Evolutionary conservation across 108 stramenopile species (phyloP), one percentile per base, ranked within the genome.

Genomic region (Hondaea fermentalgiana): DNA sequence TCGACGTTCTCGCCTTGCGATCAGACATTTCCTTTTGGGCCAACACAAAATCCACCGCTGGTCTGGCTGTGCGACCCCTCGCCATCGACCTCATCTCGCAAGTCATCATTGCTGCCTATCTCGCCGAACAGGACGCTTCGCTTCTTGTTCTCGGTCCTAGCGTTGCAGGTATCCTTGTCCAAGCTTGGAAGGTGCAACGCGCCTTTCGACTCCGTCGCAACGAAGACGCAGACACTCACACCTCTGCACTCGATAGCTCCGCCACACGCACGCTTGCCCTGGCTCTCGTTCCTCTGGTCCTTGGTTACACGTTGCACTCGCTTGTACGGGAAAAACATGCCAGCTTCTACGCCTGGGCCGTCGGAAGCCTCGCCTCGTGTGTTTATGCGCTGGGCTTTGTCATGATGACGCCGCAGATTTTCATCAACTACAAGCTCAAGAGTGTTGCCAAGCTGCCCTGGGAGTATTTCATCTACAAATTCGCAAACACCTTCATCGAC

Each of bases 331-430:
- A 94, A 88, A 90, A 94, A 89, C 96, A 96, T 93, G 92, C 91
- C 87, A 92, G 95, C 43, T 97, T 96, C 95, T 97, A 96, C 93
- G 94, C 92, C 59, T 97, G 95, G 95, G 89, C 95, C 5, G 58
- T 96, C 10, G 91, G 91, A 60, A 92, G 91, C 23, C 88, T 94
- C 4, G 94, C 95, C 43, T 94, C 95, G 4, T 96, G 95, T 87
- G 96, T 97, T 57, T 97, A 96, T 91, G 94, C 96, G 89, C 96
- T 97, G 69, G 97, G 87, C 2, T 96, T 97, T 87, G 96, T 97
- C 25, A 93, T 96, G 92, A 96, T 97, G 96, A 96, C 95, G 44
- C 97, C 97, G 4, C 97, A 97, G 93, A 91, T 97, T 17, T 97
- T 95, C 94, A 96, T 97, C 93, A 97, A 97, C 87, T 96, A 96